Evolutionary conservation across 169 alveolate genomes (phyloP).

Genomic region (Cyclospora cayetanensis): DNA sequence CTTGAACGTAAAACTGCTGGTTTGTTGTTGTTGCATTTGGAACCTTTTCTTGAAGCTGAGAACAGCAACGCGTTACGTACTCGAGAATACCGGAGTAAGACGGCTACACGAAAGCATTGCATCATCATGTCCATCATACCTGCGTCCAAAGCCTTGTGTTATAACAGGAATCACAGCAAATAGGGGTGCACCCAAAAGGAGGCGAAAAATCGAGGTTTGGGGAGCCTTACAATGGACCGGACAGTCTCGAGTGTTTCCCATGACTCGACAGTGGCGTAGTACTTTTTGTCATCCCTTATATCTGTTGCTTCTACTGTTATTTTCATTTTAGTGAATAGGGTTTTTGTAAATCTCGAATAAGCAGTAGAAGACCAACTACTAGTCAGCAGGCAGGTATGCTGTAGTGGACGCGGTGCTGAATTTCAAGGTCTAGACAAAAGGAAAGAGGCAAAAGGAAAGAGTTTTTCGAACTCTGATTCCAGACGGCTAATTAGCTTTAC

Average conservation of each 20-base stretch:
- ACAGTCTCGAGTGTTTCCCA: conserved; percentile 37
- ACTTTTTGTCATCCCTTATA: not conserved
- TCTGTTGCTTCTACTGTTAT: conserved; percentile 20
- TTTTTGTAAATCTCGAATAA: no score
- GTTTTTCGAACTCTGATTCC: no score
- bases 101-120: not conserved
- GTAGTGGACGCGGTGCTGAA: no score
- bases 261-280: not conserved
- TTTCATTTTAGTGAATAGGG: conserved; percentile 17
- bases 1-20: not conserved
- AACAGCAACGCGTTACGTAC: not conserved
- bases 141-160: no score
- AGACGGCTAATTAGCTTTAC: no score
- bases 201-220: not conserved
- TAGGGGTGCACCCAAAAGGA: no score
- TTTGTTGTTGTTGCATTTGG: not conserved
- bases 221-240: not conserved
- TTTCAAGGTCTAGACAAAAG: no score
- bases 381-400: no score
- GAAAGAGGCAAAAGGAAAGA: no score
- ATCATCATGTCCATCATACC: no score
- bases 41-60: not conserved
- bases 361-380: no score
- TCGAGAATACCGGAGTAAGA: not conserved
- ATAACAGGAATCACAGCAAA: no score